phyloP scores from a whole-genome alignment of 768 basidiomycete species.

The Leccinum arenicola region DNA sequence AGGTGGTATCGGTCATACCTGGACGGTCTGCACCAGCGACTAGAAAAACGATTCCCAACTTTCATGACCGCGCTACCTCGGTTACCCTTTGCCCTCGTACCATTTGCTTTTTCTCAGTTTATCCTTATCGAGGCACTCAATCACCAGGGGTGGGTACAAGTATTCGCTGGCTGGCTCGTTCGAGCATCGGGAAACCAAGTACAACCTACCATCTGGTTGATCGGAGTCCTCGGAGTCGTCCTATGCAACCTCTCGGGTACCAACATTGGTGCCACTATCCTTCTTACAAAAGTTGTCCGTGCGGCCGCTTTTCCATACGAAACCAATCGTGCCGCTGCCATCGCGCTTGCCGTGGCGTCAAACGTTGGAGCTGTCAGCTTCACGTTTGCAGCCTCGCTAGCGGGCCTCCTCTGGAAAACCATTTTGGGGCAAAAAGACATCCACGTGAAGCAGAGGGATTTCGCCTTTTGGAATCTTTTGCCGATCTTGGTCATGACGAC shows the following conservation, averaged over 20 bases:
- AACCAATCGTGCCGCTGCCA: conserved; percentile 51
- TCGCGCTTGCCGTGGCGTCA: conserved; percentile 78
- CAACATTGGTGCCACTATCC: conserved; percentile 89
- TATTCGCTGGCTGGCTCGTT: conserved; percentile 71
- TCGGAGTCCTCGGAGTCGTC: conserved; percentile 69
- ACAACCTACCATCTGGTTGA: conserved; percentile 56
- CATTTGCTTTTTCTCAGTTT: conserved; percentile 94
- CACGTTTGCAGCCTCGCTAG: conserved; percentile 85
- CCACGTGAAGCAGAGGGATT: conserved; percentile 53
- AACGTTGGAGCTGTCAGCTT: conserved; percentile 92
- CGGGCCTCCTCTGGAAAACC: conserved; percentile 79
- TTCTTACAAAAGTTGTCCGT: conserved; percentile 77
- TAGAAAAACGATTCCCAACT: conserved; percentile 60
- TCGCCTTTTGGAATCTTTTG: conserved; percentile 70
- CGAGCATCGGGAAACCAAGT: conserved; percentile 42
- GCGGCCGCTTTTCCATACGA: conserved; percentile 38
- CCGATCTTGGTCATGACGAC: conserved; percentile 65
- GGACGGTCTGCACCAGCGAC: neutral
- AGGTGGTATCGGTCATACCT: neutral
- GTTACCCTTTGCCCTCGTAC: conserved; percentile 78
- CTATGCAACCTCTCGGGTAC: conserved; percentile 84
- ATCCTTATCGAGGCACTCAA: conserved; percentile 86
- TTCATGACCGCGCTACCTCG: conserved; percentile 60
- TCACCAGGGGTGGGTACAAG: conserved; percentile 82
- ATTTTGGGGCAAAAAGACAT: conserved; percentile 77